These are phyloP conservation scores for Wickerhamiella australiensis DNA, from an alignment of 805 yeast genomes.

Conservation along the genomic window DNA sequence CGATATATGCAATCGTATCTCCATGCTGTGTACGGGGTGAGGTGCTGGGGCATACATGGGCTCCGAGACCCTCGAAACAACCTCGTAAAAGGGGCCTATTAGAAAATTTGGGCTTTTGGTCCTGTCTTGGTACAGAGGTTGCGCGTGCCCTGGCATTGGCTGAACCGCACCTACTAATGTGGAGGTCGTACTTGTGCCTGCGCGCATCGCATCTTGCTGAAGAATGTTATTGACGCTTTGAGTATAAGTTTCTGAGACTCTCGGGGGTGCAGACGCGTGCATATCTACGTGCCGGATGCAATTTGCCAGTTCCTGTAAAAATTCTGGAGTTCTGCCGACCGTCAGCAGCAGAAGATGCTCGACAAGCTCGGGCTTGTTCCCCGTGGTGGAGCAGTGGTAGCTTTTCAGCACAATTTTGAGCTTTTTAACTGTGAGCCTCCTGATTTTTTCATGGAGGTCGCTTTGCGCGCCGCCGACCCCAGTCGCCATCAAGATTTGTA, in stretches of 20 bases:
- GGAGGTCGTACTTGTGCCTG: too few relatives aligned
- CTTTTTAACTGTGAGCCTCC: slow-evolving; percentile 19
- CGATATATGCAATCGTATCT: background rate
- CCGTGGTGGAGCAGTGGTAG: slow-evolving; percentile 39
- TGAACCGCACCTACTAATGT: too few relatives aligned
- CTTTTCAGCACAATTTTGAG: slow-evolving; percentile 24
- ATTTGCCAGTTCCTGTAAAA: background rate
- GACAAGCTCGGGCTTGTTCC: slow-evolving; percentile 50
- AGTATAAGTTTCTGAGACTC: background rate
- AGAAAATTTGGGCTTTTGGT: background rate
- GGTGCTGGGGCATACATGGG: background rate
- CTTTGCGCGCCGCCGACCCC: background rate
- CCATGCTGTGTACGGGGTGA: background rate
- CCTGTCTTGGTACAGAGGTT: background rate
- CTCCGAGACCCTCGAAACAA: background rate
- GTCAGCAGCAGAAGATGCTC: slow-evolving; percentile 30
- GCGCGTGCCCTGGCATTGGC: too few relatives aligned
- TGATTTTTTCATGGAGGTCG: background rate
- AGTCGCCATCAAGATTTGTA: slow-evolving; percentile 1
- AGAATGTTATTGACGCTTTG: background rate
- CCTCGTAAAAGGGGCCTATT: background rate
- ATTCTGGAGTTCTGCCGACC: background rate
- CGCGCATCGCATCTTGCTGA: background rate
- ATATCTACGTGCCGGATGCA: slow-evolving; percentile 25
- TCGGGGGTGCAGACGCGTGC: background rate